Base-by-base conservation (phyloP, 129 eudicot genomes). In the Ambrosia artemisiifolia region DNA sequence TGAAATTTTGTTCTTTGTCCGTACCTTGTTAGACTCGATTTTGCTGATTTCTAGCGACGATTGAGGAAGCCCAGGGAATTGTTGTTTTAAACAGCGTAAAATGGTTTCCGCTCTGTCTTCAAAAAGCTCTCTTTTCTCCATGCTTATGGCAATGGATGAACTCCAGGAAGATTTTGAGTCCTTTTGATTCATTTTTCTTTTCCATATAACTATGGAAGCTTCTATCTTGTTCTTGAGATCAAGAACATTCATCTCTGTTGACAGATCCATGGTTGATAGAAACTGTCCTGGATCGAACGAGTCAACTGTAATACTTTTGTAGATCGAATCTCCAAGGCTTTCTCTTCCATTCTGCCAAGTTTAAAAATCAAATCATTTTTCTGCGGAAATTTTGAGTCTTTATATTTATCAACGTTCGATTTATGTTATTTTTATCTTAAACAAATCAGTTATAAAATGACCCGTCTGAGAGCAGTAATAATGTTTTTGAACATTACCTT, bases 81-180 rank as follows among this genome's bases (percentile, higher is more conserved):
- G 85, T 6, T 86, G 96, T 83, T 91, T 91, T 12, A 91, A 59
- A 2, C 88, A 83, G 66, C 86, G 92, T 40, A 91, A 76, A 56
- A 91, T 88, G 17, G 96, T 91, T 68, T 91, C 96, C 12, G 87
- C 95, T 75, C 97, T 81, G 42, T 91, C 97, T 79, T 91, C 96
- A 61, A 91, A 91, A n/a, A 80, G 88, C 73, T 86, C 92, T 80
- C 95, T 70, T 77, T 86, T 91, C 83, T 91, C 97, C 65, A 72
- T 24, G 78, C 95, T 88, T 71, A 91, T 71, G 2, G 83, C 75
- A 62, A 91, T 74, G 1, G 83, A 76, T 57, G 87, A 78, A 46
- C 95, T 88, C 97, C 97, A 91, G 7, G 84, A 61, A 40, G 95
- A 82, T 19, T 91, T 91, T 0, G 72, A 74, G 70, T 91, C 97